These are phyloP conservation scores for Teratosphaeriaceae sp. DNA, from an alignment of 2,329 filamentous ascomycete genomes.

Conservation along the genomic window DNA sequence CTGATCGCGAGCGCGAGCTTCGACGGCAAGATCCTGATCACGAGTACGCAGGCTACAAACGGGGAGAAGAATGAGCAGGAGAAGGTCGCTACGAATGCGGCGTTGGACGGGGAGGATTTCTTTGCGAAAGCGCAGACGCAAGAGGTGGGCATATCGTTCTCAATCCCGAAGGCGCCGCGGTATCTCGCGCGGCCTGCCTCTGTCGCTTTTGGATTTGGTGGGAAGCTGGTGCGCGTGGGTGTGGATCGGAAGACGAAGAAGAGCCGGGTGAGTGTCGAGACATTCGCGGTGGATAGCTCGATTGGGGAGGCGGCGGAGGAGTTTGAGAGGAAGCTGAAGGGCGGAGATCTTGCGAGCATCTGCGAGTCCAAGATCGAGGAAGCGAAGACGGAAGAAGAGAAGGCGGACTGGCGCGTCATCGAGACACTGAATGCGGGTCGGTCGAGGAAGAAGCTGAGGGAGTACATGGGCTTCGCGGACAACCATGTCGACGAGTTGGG, in stretches of 20 bases:
- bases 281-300: constrained; percentile 78
- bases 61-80: constrained; percentile 51
- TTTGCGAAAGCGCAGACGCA: constrained; percentile 90
- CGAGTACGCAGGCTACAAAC: constrained; percentile 92
- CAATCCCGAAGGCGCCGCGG: constrained; percentile 74
- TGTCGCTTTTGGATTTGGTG: constrained; percentile 91
- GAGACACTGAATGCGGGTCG: constrained; percentile 79
- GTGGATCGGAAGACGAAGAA: constrained; percentile 53
- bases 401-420: constrained; percentile 92
- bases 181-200: constrained; percentile 84
- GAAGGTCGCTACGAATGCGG: constrained; percentile 56
- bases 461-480: constrained; percentile 81
- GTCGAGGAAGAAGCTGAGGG: constrained; percentile 76
- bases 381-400: constrained; percentile 81
- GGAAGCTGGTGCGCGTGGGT: constrained; percentile 76
- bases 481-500: constrained; percentile 40
- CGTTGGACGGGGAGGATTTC: constrained; percentile 87
- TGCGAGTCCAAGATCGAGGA: constrained; percentile 71
- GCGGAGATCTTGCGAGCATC: constrained; percentile 69
- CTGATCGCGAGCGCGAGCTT: constrained; percentile 94
- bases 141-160: constrained; percentile 84
- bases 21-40: constrained; percentile 90
- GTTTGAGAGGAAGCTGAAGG: constrained; percentile 76
- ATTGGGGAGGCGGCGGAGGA: constrained; percentile 78
- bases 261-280: constrained; percentile 76